Evolutionary conservation across 2,329 filamentous ascomycete species (phyloP).

Genomic region (Sporothrix brunneoviolacea): DNA sequence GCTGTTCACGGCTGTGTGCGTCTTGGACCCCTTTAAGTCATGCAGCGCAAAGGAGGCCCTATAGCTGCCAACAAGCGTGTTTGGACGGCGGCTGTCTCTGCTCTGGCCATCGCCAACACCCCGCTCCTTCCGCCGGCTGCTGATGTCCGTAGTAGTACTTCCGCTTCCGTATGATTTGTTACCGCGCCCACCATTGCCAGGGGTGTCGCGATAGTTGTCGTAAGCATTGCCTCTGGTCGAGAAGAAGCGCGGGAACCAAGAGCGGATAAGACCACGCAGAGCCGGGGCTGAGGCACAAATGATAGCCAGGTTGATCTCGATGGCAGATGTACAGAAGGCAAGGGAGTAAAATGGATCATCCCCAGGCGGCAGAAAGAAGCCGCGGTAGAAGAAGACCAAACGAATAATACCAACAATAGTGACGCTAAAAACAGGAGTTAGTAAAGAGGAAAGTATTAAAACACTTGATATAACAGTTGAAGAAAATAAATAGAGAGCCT

Average conservation of each 20-base stretch:
- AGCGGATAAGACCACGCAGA: slow-evolving; percentile 16
- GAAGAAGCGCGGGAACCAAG: slow-evolving; percentile 20
- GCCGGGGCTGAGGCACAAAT: slow-evolving; percentile 33
- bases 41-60: slow-evolving; percentile 20
- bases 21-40: slow-evolving; percentile 22
- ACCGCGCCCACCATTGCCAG: slow-evolving; percentile 1
- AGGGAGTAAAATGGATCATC: slow-evolving; percentile 26
- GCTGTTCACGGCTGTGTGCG: slow-evolving; percentile 28
- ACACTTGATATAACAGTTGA: neutral
- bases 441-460: neutral
- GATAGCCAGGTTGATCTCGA: slow-evolving; percentile 37
- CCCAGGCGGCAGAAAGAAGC: slow-evolving; percentile 24
- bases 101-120: neutral
- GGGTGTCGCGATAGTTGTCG: slow-evolving; percentile 12
- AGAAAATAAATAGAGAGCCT: too few species aligned
- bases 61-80: neutral
- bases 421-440: slow-evolving; percentile 23
- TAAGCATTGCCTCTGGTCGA: slow-evolving; percentile 11
- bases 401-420: slow-evolving; percentile 30
- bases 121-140: slow-evolving; percentile 4
- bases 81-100: neutral
- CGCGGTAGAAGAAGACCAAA: slow-evolving; percentile 27
- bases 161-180: slow-evolving; percentile 12
- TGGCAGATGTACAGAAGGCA: slow-evolving; percentile 30
- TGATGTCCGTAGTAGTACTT: slow-evolving; percentile 14